Evolutionary conservation across 202 grass and related monocot species (phyloP), one percentile per base, ranked within the genome.

Genomic region (Panicum virgatum): DNA sequence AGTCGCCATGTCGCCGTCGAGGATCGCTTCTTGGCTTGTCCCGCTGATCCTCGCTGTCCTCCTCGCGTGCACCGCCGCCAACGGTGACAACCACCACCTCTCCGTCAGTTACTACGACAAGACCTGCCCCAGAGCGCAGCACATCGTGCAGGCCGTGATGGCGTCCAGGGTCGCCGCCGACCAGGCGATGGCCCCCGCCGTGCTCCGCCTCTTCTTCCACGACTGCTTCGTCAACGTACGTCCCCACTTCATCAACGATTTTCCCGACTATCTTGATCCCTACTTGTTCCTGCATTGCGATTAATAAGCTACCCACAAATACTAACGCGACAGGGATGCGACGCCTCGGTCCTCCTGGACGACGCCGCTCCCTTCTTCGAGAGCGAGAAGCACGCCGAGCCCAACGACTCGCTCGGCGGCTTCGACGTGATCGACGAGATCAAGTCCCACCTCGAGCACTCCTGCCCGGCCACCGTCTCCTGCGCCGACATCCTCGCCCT

Each of bases 401-500:
- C 44, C 4, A 84, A 84, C 65, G 12, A 3, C 6, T 85, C 83
- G 13, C 74, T 85, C 54, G 32, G 25, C 22, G 83, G 83, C 13
- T 89, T 73, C 73, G 66, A 79, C 15, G 67, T 83, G 9, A 67
- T 89, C 72, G 79, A 90, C 48, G 66, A 43, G 48, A 90, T 90
- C 83, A 90, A 90, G 63, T 34, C 51, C 22, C 15, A 9, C 12
- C 39, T 82, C 7, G 88, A 89, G 80, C 59, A 9, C 2, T 26
- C 69, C 30, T 92, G 91, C 77, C 72, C 80, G 22, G 73, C 4
- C 27, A 66, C 25, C 56, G 91, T 90, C 71, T 93, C 91, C 54
- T 93, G 91, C 85, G 91, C 91, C 34, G 91, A 93, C 85, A 81
- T 93, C 79, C 83, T 93, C 36, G 85, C 91, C 16, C 65, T 93